Evolutionary conservation across 371 early-diverging fungal genomes (phyloP).

Genomic region (Mortierella sp.): DNA sequence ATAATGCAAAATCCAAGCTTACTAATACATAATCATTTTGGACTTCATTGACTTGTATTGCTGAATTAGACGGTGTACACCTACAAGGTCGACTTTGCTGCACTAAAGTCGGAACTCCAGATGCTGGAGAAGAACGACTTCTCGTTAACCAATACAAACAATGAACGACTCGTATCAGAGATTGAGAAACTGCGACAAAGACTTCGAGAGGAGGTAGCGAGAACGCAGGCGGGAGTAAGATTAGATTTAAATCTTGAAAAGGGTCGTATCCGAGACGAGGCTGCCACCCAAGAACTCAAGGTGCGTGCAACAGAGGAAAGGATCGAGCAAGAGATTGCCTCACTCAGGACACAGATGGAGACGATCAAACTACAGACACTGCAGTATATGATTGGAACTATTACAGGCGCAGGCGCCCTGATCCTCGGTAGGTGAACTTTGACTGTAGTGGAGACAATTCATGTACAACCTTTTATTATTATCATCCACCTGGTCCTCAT

Average conservation of each 20-base stretch:
- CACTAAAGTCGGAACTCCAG: conserved; percentile 87
- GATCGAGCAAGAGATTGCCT: conserved; percentile 90
- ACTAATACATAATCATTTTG: too few relatives aligned
- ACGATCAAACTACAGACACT: conserved; percentile 87
- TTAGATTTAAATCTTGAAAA: conserved; percentile 92
- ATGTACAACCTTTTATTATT: not conserved
- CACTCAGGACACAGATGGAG: conserved; percentile 90
- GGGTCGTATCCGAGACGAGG: conserved; percentile 88
- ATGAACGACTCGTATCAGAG: conserved; percentile 80
- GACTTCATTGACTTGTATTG: too few relatives aligned
- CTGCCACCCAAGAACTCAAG: conserved; percentile 83
- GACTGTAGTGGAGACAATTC: not conserved
- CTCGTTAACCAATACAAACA: conserved; percentile 84
- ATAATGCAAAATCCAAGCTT: too few relatives aligned
- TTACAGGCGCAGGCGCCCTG: conserved; percentile 85
- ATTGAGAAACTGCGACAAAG: conserved; percentile 83
- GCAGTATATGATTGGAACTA: conserved; percentile 86
- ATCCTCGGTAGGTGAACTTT: conserved; percentile 64
- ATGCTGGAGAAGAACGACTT: conserved; percentile 93
- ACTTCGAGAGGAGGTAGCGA: conserved; percentile 84
- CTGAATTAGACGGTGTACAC: conserved; percentile 76
- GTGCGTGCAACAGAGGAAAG: conserved; percentile 89
- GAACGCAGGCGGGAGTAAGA: conserved; percentile 88
- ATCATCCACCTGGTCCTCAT: not conserved
- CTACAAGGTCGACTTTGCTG: conserved; percentile 92